These are phyloP conservation scores for Agaricus subrufescens DNA, from an alignment of 768 basidiomycete genomes.

Conservation along the genomic window DNA sequence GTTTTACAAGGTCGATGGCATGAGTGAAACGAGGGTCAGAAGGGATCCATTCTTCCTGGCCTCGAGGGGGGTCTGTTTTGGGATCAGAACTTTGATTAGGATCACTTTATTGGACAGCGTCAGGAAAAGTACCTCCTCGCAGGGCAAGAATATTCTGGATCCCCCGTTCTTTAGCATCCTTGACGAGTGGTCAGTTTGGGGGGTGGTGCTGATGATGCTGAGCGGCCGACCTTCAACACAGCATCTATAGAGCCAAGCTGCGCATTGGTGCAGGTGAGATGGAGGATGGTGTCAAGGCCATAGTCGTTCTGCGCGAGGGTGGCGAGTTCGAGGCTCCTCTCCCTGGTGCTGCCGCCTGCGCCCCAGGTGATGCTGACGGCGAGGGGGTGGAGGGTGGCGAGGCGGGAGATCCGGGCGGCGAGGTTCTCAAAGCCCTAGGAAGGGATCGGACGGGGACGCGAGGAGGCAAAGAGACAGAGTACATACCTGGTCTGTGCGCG, in stretches of 20 bases:
- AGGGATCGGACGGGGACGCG: neutral
- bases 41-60: slow-evolving; percentile 90
- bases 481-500: slow-evolving; percentile 80
- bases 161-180: slow-evolving; percentile 78
- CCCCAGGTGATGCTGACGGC: slow-evolving; percentile 97
- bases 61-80: slow-evolving; percentile 79
- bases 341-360: slow-evolving; percentile 89
- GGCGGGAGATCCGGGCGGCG: slow-evolving; percentile 77
- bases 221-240: slow-evolving; percentile 63
- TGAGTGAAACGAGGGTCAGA: slow-evolving; percentile 79
- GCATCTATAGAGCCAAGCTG: slow-evolving; percentile 81
- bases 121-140: slow-evolving; percentile 65
- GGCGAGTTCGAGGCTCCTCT: slow-evolving; percentile 84
- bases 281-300: slow-evolving; percentile 83
- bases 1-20: slow-evolving; percentile 85
- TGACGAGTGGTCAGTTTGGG: neutral
- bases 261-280: slow-evolving; percentile 98
- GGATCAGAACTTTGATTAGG: neutral
- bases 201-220: neutral
- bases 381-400: slow-evolving; percentile 71
- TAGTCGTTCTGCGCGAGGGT: slow-evolving; percentile 67
- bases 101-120: neutral
- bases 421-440: slow-evolving; percentile 87
- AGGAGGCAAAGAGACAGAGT: neutral
- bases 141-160: slow-evolving; percentile 90